phyloP scores from a whole-genome alignment of 805 yeast species.

The Schwanniomyces sp. region DNA sequence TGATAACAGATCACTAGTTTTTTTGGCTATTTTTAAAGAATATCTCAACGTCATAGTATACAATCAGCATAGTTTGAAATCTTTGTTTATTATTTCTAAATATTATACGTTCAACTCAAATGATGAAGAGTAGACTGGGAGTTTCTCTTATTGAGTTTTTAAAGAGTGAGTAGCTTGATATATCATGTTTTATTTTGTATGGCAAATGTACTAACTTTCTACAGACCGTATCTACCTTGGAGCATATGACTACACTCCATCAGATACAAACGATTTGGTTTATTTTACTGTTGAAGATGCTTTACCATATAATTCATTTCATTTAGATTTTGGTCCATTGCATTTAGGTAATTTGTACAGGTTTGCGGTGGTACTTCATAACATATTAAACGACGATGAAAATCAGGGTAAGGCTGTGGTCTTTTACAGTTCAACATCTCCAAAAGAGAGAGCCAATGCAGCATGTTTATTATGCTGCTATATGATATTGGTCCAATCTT shows the following conservation, averaged over 20 bases:
- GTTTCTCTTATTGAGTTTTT: slow-evolving; percentile 45
- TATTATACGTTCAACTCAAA: background rate
- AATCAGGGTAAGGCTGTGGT: slow-evolving; percentile 89
- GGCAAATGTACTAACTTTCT: slow-evolving; percentile 22
- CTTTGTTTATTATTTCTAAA: background rate
- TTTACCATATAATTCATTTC: slow-evolving; percentile 91
- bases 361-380: slow-evolving; percentile 92
- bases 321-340: slow-evolving; percentile 94
- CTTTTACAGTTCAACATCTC: slow-evolving; percentile 79
- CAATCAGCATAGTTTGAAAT: background rate
- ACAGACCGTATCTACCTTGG: slow-evolving; percentile 79
- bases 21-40: no score
- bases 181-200: background rate
- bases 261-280: slow-evolving; percentile 70
- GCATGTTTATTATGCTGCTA: slow-evolving; percentile 93
- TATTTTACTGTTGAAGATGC: slow-evolving; percentile 92
- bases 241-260: slow-evolving; percentile 79
- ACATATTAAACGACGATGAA: slow-evolving; percentile 79
- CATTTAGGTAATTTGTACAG: slow-evolving; percentile 92
- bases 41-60: no score
- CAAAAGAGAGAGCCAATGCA: slow-evolving; percentile 85
- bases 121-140: slow-evolving; percentile 17
- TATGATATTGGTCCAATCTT: slow-evolving; percentile 90
- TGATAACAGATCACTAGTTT: no score
- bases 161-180: slow-evolving; percentile 33